Conservation (phyloP, 2,329 filamentous ascomycete species). For the Lasiodiplodia citricola region DNA sequence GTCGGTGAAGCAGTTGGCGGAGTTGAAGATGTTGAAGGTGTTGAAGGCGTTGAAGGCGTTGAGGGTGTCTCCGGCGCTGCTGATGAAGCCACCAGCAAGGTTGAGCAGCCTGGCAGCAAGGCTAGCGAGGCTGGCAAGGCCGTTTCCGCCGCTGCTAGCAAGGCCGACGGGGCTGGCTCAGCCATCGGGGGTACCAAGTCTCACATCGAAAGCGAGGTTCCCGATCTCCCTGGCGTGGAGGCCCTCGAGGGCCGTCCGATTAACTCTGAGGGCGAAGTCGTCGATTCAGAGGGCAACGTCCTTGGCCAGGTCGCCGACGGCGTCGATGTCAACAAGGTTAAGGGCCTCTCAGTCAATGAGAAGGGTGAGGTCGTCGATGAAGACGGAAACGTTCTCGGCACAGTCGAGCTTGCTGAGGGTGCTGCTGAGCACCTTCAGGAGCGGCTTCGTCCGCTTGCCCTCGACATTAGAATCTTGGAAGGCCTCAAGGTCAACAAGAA, state of each 20-base stretch:
- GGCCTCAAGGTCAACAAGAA: conserved; percentile 64
- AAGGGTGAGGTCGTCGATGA: conserved; percentile 57
- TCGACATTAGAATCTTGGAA: conserved; percentile 56
- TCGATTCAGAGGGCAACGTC: conserved; percentile 56
- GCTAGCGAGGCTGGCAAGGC: conserved; percentile 32
- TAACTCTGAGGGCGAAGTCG: conserved; percentile 56
- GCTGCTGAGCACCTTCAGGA: conserved; percentile 55
- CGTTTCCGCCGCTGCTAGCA: conserved; percentile 34
- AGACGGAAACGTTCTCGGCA: conserved; percentile 57
- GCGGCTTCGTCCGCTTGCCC: conserved; percentile 40
- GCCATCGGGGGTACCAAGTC: conserved; percentile 35
- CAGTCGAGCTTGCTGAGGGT: conserved; percentile 57
- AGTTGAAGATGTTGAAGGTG: conserved; percentile 33
- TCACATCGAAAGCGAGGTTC: conserved; percentile 35
- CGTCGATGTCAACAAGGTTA: conserved; percentile 50
- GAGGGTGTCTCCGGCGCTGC: background rate
- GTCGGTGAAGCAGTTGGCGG: conserved; percentile 37
- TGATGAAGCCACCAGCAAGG: conserved; percentile 6
- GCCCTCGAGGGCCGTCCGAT: conserved; percentile 57
- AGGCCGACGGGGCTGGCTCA: conserved; percentile 28
- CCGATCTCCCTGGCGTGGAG: conserved; percentile 57
- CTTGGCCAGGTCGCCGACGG: conserved; percentile 55
- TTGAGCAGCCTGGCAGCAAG: background rate
- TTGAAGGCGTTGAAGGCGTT: conserved; percentile 29
- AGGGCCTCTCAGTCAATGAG: conserved; percentile 57